Evolutionary conservation across 441 rosid species (phyloP).

Genomic region (Populus hybrid): DNA sequence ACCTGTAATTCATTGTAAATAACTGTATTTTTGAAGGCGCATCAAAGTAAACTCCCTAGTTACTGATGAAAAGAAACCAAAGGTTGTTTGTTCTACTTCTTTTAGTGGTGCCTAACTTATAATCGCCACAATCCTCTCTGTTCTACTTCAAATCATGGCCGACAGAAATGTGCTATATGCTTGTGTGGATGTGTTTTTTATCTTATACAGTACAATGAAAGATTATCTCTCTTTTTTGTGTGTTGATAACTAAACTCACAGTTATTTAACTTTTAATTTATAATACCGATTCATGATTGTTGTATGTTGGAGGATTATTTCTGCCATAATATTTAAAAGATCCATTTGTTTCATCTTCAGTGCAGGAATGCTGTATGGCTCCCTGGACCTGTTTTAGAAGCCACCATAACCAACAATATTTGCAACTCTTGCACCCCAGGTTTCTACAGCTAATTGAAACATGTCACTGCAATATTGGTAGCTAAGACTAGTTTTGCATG

Average conservation of each 20-base stretch:
- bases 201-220: neutral
- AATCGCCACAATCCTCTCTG: neutral
- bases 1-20: slow-evolving; percentile 3
- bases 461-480: slow-evolving; percentile 4
- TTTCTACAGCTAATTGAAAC: slow-evolving; percentile 23
- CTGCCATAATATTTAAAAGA: neutral
- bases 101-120: neutral
- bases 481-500: neutral
- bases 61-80: neutral
- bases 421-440: slow-evolving; percentile 92
- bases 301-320: neutral
- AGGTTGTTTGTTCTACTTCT: neutral
- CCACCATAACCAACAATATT: slow-evolving; percentile 63
- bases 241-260: neutral
- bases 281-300: neutral
- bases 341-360: slow-evolving; percentile 35
- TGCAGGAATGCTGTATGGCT: slow-evolving; percentile 97
- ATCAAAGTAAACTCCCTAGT: neutral
- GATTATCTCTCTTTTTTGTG: neutral
- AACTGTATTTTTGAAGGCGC: neutral
- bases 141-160: neutral
- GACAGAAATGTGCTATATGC: neutral
- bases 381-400: slow-evolving; percentile 89
- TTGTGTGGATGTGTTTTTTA: neutral
- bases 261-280: neutral